Conservation (phyloP, 331 rosid genomes). For the Phaseolus coccineus region DNA sequence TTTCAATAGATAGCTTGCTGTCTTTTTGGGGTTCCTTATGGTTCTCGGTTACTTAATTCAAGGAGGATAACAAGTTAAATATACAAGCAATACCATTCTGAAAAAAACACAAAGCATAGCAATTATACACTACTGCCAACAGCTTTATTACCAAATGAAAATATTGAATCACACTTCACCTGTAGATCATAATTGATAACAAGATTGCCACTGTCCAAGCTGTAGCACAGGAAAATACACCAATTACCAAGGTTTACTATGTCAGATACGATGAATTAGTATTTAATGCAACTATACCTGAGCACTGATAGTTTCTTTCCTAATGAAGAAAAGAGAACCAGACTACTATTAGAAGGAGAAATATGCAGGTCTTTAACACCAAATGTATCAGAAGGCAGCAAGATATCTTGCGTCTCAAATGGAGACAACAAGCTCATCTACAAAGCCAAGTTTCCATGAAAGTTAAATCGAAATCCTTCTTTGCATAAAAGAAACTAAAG, state of each 20-base stretch:
- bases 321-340: constrained; percentile 73
- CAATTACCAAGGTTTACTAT: constrained; percentile 9
- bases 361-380: constrained; percentile 74
- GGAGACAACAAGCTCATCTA: constrained; percentile 90
- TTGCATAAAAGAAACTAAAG: constrained; percentile 32
- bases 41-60: constrained; percentile 27
- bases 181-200: constrained; percentile 77
- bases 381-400: constrained; percentile 64
- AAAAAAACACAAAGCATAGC: constrained; percentile 12
- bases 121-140: constrained; percentile 11
- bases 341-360: constrained; percentile 63
- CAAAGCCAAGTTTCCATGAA: constrained; percentile 46
- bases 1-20: background rate
- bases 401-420: constrained; percentile 75
- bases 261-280: constrained; percentile 27
- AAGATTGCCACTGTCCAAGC: constrained; percentile 69
- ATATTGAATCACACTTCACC: constrained; percentile 56
- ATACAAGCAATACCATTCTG: background rate
- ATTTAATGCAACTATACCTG: constrained; percentile 60
- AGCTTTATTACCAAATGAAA: constrained; percentile 32
- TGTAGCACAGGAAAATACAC: constrained; percentile 54
- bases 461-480: constrained; percentile 28
- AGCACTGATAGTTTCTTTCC: constrained; percentile 81
- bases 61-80: constrained; percentile 15
- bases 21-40: constrained; percentile 8